These are phyloP conservation scores for Globisporangium uncinulatum DNA, from an alignment of 352 stramenopile species.

Conservation along the genomic window DNA sequence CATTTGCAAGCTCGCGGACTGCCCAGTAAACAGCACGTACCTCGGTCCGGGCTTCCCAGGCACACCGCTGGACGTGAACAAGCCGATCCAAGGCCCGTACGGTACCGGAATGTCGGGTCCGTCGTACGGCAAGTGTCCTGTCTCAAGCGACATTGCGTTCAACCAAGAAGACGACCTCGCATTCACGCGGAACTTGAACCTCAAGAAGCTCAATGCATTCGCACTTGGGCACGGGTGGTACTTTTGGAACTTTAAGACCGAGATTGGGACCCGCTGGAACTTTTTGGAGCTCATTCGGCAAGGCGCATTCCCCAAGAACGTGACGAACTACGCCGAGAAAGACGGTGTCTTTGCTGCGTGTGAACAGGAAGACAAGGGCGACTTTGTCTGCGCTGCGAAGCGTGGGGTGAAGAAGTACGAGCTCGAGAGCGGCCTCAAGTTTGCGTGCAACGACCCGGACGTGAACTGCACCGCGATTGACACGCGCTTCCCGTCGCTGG, in stretches of 20 bases:
- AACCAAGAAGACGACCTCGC: constrained; percentile 76
- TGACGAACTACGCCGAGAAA: constrained; percentile 48
- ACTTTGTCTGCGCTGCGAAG: constrained; percentile 65
- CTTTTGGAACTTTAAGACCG: constrained; percentile 95
- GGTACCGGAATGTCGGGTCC: constrained; percentile 79
- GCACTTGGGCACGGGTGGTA: constrained; percentile 91
- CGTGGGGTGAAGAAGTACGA: constrained; percentile 51
- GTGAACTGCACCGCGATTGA: constrained; percentile 52
- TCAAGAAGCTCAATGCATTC: constrained; percentile 93
- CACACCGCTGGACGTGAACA: constrained; percentile 82
- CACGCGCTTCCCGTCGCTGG: constrained; percentile 36
- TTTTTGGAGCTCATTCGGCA: constrained; percentile 70
- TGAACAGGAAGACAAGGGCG: constrained; percentile 62
- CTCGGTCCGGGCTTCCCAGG: constrained; percentile 85
- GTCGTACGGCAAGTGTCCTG: constrained; percentile 84
- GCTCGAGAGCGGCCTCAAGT: constrained; percentile 47
- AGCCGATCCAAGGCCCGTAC: constrained; percentile 83
- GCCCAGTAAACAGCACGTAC: constrained; percentile 81
- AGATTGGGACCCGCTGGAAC: constrained; percentile 88
- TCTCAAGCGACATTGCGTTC: constrained; percentile 79
- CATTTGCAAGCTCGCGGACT: constrained; percentile 85
- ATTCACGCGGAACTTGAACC: constrained; percentile 74
- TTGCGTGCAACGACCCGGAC: constrained; percentile 41
- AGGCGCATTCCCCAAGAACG: constrained; percentile 71
- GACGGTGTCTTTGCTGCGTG: constrained; percentile 65